These are phyloP conservation scores for Nigrospora oryzae DNA, from an alignment of 2,329 filamentous ascomycete genomes.

Conservation along the genomic window DNA sequence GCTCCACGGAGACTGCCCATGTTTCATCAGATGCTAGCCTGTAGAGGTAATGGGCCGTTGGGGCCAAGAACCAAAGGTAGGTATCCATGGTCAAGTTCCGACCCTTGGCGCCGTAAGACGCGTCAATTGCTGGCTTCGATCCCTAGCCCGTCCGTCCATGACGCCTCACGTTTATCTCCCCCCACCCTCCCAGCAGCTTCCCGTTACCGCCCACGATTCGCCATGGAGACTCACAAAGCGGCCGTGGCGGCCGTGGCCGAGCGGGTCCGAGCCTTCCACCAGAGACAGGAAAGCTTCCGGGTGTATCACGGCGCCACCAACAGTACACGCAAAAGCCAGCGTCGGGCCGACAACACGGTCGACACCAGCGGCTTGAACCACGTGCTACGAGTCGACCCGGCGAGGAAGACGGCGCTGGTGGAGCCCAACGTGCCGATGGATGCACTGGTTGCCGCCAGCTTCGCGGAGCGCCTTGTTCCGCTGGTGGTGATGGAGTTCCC, in stretches of 20 bases:
- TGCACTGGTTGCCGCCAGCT: constrained; percentile 46
- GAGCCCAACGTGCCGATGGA: constrained; percentile 68
- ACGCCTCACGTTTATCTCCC: no score
- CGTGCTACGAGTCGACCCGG: constrained; percentile 51
- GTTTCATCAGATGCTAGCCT: no score
- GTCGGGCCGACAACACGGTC: constrained; percentile 44
- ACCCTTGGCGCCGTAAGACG: no score
- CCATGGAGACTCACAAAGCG: constrained; percentile 34
- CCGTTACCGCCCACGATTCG: background rate
- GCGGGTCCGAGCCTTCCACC: constrained; percentile 34
- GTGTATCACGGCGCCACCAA: constrained; percentile 73
- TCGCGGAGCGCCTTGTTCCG: constrained; percentile 46
- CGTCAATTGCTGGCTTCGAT: no score
- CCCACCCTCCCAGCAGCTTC: no score
- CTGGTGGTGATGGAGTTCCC: constrained; percentile 65
- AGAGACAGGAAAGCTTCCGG: constrained; percentile 48
- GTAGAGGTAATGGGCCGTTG: no score
- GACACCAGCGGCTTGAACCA: constrained; percentile 58
- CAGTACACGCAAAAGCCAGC: constrained; percentile 55
- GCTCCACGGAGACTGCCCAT: no score
- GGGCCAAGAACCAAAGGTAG: no score
- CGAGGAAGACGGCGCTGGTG: constrained; percentile 48
- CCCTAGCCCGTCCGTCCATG: no score
- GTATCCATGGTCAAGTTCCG: no score
- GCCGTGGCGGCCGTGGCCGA: constrained; percentile 33